Base-by-base conservation (phyloP, 2,329 filamentous ascomycete genomes). In the Pseudogymnoascus sp. region DNA sequence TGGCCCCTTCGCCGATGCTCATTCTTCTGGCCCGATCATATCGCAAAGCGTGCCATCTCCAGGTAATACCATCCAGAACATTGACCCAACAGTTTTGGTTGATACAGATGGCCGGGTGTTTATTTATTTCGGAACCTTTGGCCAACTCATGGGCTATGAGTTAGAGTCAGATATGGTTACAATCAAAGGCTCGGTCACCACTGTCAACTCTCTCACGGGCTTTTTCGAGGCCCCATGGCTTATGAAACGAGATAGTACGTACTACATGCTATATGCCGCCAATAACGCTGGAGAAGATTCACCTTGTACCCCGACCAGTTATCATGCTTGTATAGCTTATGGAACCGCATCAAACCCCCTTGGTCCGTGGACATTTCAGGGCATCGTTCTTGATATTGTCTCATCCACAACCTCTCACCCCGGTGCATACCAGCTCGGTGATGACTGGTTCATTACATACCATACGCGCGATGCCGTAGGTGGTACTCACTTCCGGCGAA, bases 151-250 rank as follows among this genome's bases (percentile, higher is more conserved):
- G 5, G 74, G 71, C 5, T 74, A 71, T 13, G 71, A 77, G 64
- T 68, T 77, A 15, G 69, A 64, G 17, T 67, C 67, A 6, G 75
- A 77, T 53, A 77, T 77, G 75, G 67, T 72, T 21, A 77, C 75
- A 7, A 67, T 73, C 53, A 68, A 68, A 50, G 67, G 68, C 31
- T 53, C 53, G 23, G 64, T 70, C 40, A 66, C 69, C 6, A 62
- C 65, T 17, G 70, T 75, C 19, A 56, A 53, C 21, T 66, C 65
- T 9, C 65, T 76, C 7, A 72, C 68, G 0, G 75, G 73, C 0
- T 77, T 72, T 62, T 77, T 77, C 59, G 75, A 77, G 61, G 76
- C 75, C 0, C 72, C 76, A 0, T 77, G 76, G 76, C 64, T 77
- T 7, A 74, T 74, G 63, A 75, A 75, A 67, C 70, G 72, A 0